Conservation (phyloP, 2,329 filamentous ascomycete genomes). For the Fragosphaeria purpurea region DNA sequence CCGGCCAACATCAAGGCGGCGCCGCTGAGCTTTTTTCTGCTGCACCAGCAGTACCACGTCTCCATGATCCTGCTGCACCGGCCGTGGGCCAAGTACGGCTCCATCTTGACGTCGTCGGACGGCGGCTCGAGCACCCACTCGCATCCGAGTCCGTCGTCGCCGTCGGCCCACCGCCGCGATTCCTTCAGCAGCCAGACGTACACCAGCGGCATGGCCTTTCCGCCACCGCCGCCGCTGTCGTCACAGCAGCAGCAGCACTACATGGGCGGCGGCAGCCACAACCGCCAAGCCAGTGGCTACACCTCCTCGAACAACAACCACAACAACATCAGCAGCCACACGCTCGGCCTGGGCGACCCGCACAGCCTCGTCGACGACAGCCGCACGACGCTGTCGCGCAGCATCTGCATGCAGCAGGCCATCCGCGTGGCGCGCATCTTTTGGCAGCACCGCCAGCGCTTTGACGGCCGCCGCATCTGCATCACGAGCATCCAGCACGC, state of each 20-base stretch:
- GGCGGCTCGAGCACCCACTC: slow-evolving; percentile 20
- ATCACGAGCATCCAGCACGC: slow-evolving; percentile 43
- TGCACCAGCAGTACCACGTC: slow-evolving; percentile 46
- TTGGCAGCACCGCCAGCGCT: slow-evolving; percentile 43
- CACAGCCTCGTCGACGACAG: slow-evolving; percentile 28
- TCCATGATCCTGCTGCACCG: slow-evolving; percentile 42
- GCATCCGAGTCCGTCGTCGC: slow-evolving; percentile 19
- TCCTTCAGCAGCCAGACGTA: slow-evolving; percentile 2
- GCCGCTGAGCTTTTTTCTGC: slow-evolving; percentile 40
- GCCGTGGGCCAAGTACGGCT: slow-evolving; percentile 41
- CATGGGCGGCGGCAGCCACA: slow-evolving; percentile 6
- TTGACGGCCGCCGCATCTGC: slow-evolving; percentile 40
- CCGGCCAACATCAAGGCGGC: slow-evolving; percentile 39
- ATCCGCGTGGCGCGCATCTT: slow-evolving; percentile 43
- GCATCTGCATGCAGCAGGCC: slow-evolving; percentile 45
- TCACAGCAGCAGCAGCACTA: background rate
- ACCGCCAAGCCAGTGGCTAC: background rate
- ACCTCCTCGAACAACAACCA: slow-evolving; percentile 6
- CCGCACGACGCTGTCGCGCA: slow-evolving; percentile 36
- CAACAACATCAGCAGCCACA: slow-evolving; percentile 14
- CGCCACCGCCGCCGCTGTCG: background rate
- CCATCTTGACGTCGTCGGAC: slow-evolving; percentile 20
- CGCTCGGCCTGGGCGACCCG: slow-evolving; percentile 21
- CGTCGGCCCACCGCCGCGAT: slow-evolving; percentile 2
- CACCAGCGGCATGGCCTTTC: background rate